Evolutionary conservation across 139 green algal genomes (phyloP), one percentile per base, ranked within the genome.

Genomic region (Raphidocelis subcapitata): DNA sequence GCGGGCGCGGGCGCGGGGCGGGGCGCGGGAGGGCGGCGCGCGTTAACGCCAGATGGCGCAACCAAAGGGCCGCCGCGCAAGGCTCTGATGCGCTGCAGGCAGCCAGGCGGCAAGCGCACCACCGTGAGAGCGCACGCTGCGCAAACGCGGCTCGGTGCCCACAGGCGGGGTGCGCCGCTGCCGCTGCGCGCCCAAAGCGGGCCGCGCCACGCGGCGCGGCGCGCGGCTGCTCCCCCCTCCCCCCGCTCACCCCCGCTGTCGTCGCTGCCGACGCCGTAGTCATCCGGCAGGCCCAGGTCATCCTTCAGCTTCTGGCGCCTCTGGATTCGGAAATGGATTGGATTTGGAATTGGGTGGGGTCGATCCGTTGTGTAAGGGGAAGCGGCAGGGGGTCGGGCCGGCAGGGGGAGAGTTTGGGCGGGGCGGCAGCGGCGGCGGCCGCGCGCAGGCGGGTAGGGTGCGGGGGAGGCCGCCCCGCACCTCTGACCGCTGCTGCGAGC

Each of bases 401-500:
- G n/a, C n/a, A n/a, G n/a, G n/a, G n/a, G n/a, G n/a, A n/a, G n/a
- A n/a, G n/a, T n/a, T n/a, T n/a, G n/a, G n/a, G n/a, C n/a, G n/a
- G n/a, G n/a, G n/a, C n/a, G n/a, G n/a, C n/a, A n/a, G n/a, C n/a
- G n/a, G n/a, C n/a, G n/a, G n/a, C n/a, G n/a, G n/a, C n/a, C n/a
- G n/a, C n/a, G n/a, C n/a, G n/a, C n/a, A n/a, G n/a, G n/a, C n/a
- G n/a, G n/a, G n/a, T n/a, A n/a, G n/a, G n/a, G n/a, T n/a, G n/a
- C n/a, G n/a, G n/a, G n/a, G 41, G 41, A 49, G 61, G 32, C 52
- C 49, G 24, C 35, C 21, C 10, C 81, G 12, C 67, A 92, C 86
- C 75, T 92, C 81, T 41, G 79, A 74, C 0, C 87, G 69, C 16
- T 85, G 55, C 41, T 92, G 72, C 24, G 85, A 44, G 3, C 79